Evolutionary conservation across 139 green algal species (phyloP), one percentile per base, ranked within the genome.

Genomic region (Deuterostichococcus epilithicus): DNA sequence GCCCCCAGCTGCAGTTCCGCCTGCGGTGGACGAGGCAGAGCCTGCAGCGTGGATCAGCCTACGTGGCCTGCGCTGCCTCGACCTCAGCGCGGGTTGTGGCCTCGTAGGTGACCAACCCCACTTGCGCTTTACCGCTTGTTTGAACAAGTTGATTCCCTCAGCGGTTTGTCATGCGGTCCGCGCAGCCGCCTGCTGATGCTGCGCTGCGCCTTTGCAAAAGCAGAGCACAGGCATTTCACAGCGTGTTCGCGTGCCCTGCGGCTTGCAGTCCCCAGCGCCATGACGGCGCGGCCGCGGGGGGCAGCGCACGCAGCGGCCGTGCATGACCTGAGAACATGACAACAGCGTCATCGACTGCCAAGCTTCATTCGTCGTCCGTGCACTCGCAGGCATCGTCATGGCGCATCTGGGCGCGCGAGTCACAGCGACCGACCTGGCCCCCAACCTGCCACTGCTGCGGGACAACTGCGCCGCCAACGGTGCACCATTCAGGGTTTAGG

Each of bases 71-170:
- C 76, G 81, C 25, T 87, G 85, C 72, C 73, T 90, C 38, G 89
- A 94, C 63, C 78, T 92, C 25, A 84, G 73, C 32, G 88, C 88
- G 1, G 89, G 89, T 52, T 92, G 88, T 33, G 89, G 89, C 36
- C 83, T 94, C 1, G 80, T 88, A 65, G 89, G 86, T 86, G 70
- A 52, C 77, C 13, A n/a, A 8, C 30, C 45, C 13, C 18, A 18
- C 15, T 26, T 13, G 45, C 45, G 45, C 45, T 60, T 13, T 60
- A 60, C 45, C 13, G 45, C 45, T 60, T n/a, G 45, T 28, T 23
- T 36, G 10, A 69, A 35, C 4, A 8, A n/a, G 25, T n/a, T 67
- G 5, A 18, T 67, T 67, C 20, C 23, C 6, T n/a, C 26, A n/a
- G 59, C 4, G 10, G 10, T 32, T n/a, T 67, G 59, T 30, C 20